Conservation (phyloP, 129 eudicot genomes). For the Helianthus tuberosus region DNA sequence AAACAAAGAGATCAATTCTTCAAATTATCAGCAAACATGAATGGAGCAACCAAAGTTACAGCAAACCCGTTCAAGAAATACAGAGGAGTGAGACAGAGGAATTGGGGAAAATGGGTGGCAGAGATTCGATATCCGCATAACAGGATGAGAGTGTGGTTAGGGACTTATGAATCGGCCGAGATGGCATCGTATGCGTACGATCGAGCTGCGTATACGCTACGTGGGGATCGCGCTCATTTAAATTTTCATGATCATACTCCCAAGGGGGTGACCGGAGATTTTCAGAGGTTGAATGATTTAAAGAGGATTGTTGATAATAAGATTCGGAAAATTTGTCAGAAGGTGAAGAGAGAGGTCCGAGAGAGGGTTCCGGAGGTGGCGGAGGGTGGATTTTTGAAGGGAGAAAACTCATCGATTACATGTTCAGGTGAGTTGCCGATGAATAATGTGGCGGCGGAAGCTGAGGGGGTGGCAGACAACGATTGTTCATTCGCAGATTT, state of each 20-base stretch:
- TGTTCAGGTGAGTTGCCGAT: no score
- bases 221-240: constrained; percentile 79
- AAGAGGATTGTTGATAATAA: constrained; percentile 76
- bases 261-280: constrained; percentile 61
- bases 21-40: background rate
- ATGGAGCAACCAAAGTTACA: constrained; percentile 28
- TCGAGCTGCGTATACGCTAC: constrained; percentile 87
- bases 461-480: background rate
- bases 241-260: constrained; percentile 65
- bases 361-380: background rate
- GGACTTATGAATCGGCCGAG: constrained; percentile 88
- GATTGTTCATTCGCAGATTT: background rate
- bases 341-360: constrained; percentile 49
- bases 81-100: constrained; percentile 95
- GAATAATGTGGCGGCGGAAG: no score
- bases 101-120: constrained; percentile 99
- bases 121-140: constrained; percentile 90
- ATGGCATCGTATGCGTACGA: constrained; percentile 94
- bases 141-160: constrained; percentile 92
- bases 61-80: constrained; percentile 45
- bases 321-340: constrained; percentile 79
- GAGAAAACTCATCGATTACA: no score
- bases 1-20: constrained; percentile 70
- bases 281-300: constrained; percentile 46
- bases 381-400: no score